phyloP scores from a whole-genome alignment of 345 rosid genomes.

The Arabis hirsuta region DNA sequence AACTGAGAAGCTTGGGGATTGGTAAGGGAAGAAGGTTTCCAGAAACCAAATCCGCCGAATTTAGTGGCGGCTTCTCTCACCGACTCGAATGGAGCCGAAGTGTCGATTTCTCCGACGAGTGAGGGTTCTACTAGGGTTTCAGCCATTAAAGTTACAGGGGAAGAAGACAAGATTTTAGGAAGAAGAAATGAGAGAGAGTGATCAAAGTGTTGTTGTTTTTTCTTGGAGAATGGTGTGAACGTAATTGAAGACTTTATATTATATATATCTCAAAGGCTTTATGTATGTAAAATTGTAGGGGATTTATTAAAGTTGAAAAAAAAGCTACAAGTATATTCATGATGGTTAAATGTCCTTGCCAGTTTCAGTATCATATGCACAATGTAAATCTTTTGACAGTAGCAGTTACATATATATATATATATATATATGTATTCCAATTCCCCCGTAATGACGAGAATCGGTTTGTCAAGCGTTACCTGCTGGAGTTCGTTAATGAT shows the following conservation, averaged over 20 bases:
- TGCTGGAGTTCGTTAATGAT: too few species aligned
- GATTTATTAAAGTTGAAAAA: conserved; percentile 23
- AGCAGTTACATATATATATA: too few species aligned
- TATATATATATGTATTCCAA: too few species aligned
- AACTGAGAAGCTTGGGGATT: conserved; percentile 47
- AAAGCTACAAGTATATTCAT: conserved; percentile 31
- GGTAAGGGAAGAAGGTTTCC: conserved; percentile 73
- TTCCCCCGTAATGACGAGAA: too few species aligned
- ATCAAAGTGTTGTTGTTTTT: conserved; percentile 26
- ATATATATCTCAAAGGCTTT: conserved; percentile 23
- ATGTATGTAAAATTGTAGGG: not conserved
- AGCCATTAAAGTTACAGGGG: conserved; percentile 36
- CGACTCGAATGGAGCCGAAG: conserved; percentile 94
- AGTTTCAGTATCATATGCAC: too few species aligned
- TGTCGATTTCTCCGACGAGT: conserved; percentile 68
- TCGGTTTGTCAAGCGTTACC: too few species aligned
- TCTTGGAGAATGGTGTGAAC: conserved; percentile 38
- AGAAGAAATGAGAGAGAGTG: not conserved
- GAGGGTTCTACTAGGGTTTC: conserved; percentile 39
- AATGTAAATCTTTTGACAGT: too few species aligned
- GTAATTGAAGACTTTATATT: conserved; percentile 24
- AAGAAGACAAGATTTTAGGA: conserved; percentile 28
- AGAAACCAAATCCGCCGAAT: conserved; percentile 88
- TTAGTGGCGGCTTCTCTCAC: conserved; percentile 88
- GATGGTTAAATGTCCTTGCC: not conserved